Evolutionary conservation across 352 stramenopile species (phyloP).

Genomic region (Globisporangium heterothallicum): DNA sequence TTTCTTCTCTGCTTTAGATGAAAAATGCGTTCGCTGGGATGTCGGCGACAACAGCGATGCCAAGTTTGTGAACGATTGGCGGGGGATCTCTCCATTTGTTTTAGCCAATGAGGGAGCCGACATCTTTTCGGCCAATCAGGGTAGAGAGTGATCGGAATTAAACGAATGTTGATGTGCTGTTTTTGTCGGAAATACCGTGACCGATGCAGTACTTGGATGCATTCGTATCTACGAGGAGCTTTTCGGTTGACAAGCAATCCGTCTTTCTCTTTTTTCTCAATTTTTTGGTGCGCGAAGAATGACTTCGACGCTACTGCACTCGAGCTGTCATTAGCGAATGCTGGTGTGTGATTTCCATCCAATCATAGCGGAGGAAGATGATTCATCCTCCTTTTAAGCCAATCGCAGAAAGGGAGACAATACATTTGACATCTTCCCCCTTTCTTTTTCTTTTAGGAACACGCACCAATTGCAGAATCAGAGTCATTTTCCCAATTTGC

Average conservation of each 20-base stretch:
- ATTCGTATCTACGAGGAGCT: too few species aligned
- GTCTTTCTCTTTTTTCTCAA: too few species aligned
- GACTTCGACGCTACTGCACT: too few species aligned
- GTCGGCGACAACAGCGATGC: background rate
- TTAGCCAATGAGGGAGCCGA: too few species aligned
- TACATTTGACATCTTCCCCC: background rate
- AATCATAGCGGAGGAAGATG: background rate
- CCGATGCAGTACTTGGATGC: too few species aligned
- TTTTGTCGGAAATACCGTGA: too few species aligned
- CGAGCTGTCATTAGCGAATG: too few species aligned
- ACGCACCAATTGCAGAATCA: background rate
- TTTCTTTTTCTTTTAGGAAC: background rate
- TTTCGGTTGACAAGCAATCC: too few species aligned
- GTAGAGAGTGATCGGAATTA: too few species aligned
- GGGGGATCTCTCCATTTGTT: background rate
- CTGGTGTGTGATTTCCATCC: conserved; percentile 1
- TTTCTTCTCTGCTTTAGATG: conserved; percentile 49
- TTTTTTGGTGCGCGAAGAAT: too few species aligned
- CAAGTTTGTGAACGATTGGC: background rate
- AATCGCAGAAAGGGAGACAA: background rate
- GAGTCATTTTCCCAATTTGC: background rate
- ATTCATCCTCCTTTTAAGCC: background rate
- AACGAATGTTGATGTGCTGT: too few species aligned
- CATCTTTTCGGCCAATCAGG: too few species aligned
- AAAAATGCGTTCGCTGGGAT: conserved; percentile 11